A percentile compares a stretch with the other conserved stretches of the same genome.
These are phyloP conservation scores for Euphorbia schlechtendalii DNA, from an alignment of 441 rosid genomes.

Conservation along the genomic window DNA sequence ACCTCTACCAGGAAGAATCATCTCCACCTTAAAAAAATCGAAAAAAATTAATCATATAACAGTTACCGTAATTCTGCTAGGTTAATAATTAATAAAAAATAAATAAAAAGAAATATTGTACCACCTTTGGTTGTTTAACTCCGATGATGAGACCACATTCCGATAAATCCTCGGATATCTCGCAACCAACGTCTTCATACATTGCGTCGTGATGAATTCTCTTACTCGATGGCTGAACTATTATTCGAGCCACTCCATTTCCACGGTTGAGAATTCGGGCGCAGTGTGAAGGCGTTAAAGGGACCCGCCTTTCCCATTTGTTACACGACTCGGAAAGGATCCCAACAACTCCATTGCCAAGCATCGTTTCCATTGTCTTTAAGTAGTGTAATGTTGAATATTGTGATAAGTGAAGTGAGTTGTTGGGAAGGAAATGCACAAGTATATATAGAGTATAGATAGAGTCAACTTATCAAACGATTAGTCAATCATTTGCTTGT, in stretches of 20 bases:
- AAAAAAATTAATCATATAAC: background rate
- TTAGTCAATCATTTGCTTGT: too few relatives aligned
- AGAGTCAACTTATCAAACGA: too few relatives aligned
- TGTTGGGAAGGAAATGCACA: too few relatives aligned
- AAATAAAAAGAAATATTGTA: background rate
- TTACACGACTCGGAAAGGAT: too few relatives aligned
- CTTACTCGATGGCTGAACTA: conserved; percentile 47
- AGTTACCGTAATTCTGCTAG: background rate
- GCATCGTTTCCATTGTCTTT: too few relatives aligned
- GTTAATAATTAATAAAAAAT: background rate
- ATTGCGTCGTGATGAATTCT: conserved; percentile 42
- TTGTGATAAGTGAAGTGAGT: too few relatives aligned
- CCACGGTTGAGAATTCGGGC: conserved; percentile 69
- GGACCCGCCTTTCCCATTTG: too few relatives aligned
- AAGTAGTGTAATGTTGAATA: too few relatives aligned
- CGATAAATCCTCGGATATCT: conserved; percentile 41
- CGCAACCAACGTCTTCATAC: conserved; percentile 49
- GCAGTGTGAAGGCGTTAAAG: conserved; percentile 82
- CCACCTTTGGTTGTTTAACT: conserved; percentile 80
- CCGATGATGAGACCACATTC: conserved; percentile 47
- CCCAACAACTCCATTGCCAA: too few relatives aligned
- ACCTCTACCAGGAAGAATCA: conserved; percentile 81
- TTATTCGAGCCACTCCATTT: conserved; percentile 51
- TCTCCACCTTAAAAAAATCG: conserved; percentile 59
- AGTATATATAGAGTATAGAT: too few relatives aligned